Evolutionary conservation across 768 basidiomycete genomes (phyloP).

Genomic region (Amanita subjunquillea): DNA sequence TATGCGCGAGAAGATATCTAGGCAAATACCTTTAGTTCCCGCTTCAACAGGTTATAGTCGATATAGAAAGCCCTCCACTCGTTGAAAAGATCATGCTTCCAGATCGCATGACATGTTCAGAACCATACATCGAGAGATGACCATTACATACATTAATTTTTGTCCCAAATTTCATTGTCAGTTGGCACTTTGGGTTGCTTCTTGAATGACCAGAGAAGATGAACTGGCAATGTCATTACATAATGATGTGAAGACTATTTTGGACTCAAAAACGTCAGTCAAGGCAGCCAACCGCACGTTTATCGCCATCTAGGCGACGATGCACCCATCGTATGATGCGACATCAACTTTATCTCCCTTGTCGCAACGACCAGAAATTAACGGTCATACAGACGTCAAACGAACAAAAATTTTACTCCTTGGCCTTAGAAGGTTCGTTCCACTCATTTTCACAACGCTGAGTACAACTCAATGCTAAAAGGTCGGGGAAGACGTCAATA

Average conservation of each 20-base stretch:
- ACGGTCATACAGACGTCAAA: slow-evolving; percentile 20
- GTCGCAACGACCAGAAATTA: slow-evolving; percentile 15
- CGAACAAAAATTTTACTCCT: slow-evolving; percentile 66
- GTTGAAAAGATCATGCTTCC: slow-evolving; percentile 70
- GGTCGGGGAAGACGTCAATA: slow-evolving; percentile 89
- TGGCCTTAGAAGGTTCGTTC: slow-evolving; percentile 52
- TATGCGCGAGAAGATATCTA: slow-evolving; percentile 3
- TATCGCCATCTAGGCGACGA: slow-evolving; percentile 11
- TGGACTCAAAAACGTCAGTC: not conserved
- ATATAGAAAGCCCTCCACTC: slow-evolving; percentile 92
- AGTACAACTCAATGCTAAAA: slow-evolving; percentile 19
- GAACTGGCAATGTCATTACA: not conserved
- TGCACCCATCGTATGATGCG: slow-evolving; percentile 21
- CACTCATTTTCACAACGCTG: not conserved
- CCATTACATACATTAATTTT: slow-evolving; percentile 38
- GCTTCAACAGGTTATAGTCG: slow-evolving; percentile 83
- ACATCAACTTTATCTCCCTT: slow-evolving; percentile 19
- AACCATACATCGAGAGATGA: not conserved
- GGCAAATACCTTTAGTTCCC: slow-evolving; percentile 66
- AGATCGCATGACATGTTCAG: not conserved
- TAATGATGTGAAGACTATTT: not conserved
- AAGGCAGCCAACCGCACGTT: not conserved
- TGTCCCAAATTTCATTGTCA: slow-evolving; percentile 71
- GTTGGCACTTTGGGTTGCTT: not conserved
- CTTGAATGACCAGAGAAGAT: not conserved